Evolutionary conservation across 257 asterid species (phyloP).

Genomic region (Solanum chmielewskii): DNA sequence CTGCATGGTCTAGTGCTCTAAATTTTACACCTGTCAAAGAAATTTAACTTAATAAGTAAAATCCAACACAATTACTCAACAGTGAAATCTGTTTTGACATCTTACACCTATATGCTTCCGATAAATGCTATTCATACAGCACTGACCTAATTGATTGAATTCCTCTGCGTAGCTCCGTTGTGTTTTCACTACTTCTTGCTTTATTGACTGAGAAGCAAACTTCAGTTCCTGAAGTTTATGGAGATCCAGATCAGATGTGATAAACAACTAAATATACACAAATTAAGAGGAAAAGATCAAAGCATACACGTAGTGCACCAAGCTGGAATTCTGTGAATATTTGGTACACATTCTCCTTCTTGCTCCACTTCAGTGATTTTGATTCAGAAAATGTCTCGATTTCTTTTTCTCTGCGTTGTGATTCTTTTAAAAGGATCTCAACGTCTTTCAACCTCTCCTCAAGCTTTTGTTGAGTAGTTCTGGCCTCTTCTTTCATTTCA

Average conservation of each 20-base stretch:
- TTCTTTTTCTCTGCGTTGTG: slow-evolving; percentile 33
- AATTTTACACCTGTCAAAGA: slow-evolving; percentile 34
- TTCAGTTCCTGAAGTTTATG: slow-evolving; percentile 36
- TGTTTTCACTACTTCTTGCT: slow-evolving; percentile 61
- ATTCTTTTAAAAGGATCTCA: slow-evolving; percentile 21
- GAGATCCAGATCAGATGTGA: background rate
- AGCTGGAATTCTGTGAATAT: slow-evolving; percentile 75
- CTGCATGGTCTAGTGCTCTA: slow-evolving; percentile 42
- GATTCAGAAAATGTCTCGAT: slow-evolving; percentile 44
- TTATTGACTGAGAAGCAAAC: slow-evolving; percentile 61
- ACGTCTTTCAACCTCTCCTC: slow-evolving; percentile 47
- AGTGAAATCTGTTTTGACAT: background rate
- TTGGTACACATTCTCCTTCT: slow-evolving; percentile 49
- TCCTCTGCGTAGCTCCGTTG: slow-evolving; percentile 59
- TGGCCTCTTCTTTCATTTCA: slow-evolving; percentile 24
- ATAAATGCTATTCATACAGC: background rate
- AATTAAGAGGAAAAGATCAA: background rate
- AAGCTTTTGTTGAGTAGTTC: slow-evolving; percentile 37
- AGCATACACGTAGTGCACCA: slow-evolving; percentile 69
- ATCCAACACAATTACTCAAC: background rate
- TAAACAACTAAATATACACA: background rate
- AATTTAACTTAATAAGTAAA: background rate
- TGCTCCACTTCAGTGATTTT: slow-evolving; percentile 42
- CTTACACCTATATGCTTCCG: background rate
- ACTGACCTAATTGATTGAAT: slow-evolving; percentile 18